phyloP scores from a whole-genome alignment of 352 stramenopile species.

The Phytophthora citricola region DNA sequence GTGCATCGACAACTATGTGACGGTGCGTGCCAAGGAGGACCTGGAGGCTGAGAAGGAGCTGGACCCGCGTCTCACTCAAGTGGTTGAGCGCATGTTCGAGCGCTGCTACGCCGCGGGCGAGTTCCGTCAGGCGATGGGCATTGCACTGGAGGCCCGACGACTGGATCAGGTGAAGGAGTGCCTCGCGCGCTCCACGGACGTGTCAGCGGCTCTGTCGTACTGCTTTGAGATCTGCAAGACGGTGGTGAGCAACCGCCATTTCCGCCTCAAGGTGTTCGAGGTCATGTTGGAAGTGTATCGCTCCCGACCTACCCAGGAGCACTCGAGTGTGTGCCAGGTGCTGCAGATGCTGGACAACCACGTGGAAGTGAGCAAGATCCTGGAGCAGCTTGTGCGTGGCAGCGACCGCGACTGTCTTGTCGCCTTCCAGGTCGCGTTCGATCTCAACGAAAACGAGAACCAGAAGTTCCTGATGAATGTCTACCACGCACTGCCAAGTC shows the following conservation, averaged over 20 bases:
- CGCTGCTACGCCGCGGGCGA: conserved; percentile 94
- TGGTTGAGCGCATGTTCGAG: conserved; percentile 98
- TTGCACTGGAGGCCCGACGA: conserved; percentile 96
- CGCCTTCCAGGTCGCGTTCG: conserved; percentile 98
- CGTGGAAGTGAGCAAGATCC: conserved; percentile 85
- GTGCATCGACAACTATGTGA: conserved; percentile 98
- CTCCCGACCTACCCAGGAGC: conserved; percentile 62
- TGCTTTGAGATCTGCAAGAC: conserved; percentile 95
- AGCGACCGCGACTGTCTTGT: conserved; percentile 85
- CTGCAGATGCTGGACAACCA: conserved; percentile 90
- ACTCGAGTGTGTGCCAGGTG: conserved; percentile 87
- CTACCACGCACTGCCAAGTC: conserved; percentile 83
- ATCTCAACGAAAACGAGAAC: conserved; percentile 98
- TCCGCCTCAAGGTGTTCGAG: conserved; percentile 94
- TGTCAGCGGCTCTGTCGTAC: conserved; percentile 87
- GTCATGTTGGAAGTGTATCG: conserved; percentile 92
- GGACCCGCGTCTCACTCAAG: conserved; percentile 92
- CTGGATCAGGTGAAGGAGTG: conserved; percentile 94
- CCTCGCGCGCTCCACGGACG: conserved; percentile 82
- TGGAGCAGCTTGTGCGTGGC: conserved; percentile 86
- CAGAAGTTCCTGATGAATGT: conserved; percentile 97
- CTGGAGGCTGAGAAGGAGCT: conserved; percentile 76
- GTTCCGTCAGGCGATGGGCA: conserved; percentile 97
- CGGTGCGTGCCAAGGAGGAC: conserved; percentile 82
- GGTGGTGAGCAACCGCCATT: conserved; percentile 93